Conservation (phyloP, 2,329 filamentous ascomycete species). For the Aspergillus sergii region DNA sequence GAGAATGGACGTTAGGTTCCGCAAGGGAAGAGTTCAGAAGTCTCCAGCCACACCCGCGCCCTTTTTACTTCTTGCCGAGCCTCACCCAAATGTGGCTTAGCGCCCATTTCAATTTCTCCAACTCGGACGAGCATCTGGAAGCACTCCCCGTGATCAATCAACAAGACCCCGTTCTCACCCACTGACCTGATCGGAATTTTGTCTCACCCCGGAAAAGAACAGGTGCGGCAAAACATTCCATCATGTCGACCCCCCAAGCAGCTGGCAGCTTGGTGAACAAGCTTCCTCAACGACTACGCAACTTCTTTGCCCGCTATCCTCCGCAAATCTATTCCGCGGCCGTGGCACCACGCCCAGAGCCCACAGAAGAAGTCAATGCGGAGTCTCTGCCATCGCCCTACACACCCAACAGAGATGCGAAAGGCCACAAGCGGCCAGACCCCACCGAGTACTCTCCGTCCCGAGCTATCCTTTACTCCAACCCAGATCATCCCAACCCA, state of each 20-base stretch:
- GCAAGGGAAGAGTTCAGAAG: constrained; percentile 5
- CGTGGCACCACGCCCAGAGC: constrained; percentile 29
- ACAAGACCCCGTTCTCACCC: not conserved
- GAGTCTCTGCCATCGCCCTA: constrained; percentile 40
- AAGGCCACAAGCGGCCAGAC: constrained; percentile 40
- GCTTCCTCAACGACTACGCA: constrained; percentile 75
- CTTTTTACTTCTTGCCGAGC: constrained; percentile 21
- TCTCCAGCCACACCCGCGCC: constrained; percentile 14
- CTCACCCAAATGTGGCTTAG: constrained; percentile 25
- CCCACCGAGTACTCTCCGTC: constrained; percentile 34
- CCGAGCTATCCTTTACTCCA: constrained; percentile 37
- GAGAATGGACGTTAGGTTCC: constrained; percentile 6
- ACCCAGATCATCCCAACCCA: constrained; percentile 67
- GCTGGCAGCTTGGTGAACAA: constrained; percentile 23
- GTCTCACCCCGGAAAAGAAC: not conserved
- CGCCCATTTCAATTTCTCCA: constrained; percentile 21
- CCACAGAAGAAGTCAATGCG: constrained; percentile 14
- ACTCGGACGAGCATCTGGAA: not conserved
- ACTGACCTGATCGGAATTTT: constrained; percentile 5
- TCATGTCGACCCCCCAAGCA: constrained; percentile 26
- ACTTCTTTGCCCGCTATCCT: constrained; percentile 89
- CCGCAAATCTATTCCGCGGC: constrained; percentile 58
- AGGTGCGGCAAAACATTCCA: constrained; percentile 1
- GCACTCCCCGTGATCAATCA: not conserved
- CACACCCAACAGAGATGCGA: constrained; percentile 45